Percentiles rank a stretch among this genome's conserved stretches.
These are phyloP conservation scores for Sclerotinia sclerotiorum DNA, from an alignment of 2,329 filamentous ascomycete genomes.

Conservation along the genomic window DNA sequence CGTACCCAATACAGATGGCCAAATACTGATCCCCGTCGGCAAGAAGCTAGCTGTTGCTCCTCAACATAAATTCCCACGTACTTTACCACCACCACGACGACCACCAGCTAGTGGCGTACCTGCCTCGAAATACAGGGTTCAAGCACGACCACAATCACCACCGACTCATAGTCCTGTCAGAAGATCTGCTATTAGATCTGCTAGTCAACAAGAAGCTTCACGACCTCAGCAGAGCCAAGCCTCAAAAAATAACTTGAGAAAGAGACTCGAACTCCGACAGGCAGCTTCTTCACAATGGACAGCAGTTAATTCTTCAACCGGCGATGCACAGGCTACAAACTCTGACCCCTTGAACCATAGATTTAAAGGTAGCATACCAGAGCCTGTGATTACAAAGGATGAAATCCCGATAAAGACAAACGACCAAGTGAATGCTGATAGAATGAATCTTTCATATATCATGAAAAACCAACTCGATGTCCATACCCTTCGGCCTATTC, in stretches of 20 bases:
- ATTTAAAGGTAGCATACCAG: too few relatives aligned
- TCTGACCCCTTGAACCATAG: not conserved
- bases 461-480: not conserved
- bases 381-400: not conserved
- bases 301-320: not conserved
- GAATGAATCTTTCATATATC: constrained; percentile 6
- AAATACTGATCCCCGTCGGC: not conserved
- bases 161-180: not conserved
- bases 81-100: not conserved
- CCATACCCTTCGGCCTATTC: not conserved
- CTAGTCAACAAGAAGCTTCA: not conserved
- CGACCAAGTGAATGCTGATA: not conserved
- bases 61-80: not conserved
- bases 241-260: not conserved
- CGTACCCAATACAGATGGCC: constrained; percentile 11
- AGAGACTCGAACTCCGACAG: not conserved
- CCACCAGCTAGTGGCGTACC: not conserved
- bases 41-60: not conserved
- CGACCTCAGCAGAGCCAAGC: not conserved
- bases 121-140: not conserved
- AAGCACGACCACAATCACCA: not conserved
- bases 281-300: not conserved
- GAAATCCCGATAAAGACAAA: not conserved
- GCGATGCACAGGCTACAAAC: rapidly evolving
- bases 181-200: not conserved